These are phyloP conservation scores for Coemansia sp. DNA, from an alignment of 192 early-diverging fungal species.

Conservation along the genomic window DNA sequence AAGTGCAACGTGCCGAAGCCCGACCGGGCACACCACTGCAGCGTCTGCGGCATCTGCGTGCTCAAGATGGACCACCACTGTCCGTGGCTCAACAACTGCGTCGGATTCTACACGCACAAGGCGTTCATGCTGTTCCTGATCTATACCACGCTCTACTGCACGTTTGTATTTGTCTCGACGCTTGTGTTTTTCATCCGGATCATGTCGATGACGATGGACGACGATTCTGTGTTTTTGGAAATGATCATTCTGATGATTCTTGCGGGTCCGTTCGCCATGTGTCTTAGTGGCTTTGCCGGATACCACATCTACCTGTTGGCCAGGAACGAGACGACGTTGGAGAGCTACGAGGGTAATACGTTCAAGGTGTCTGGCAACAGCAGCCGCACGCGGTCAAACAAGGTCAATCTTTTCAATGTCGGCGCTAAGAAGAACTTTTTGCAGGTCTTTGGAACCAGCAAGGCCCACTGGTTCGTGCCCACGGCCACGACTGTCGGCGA, in stretches of 20 bases:
- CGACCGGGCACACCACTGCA: slow-evolving; percentile 78
- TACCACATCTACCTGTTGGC: slow-evolving; percentile 45
- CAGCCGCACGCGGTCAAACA: background rate
- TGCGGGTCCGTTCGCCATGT: slow-evolving; percentile 23
- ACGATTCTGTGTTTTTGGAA: slow-evolving; percentile 11
- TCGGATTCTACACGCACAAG: slow-evolving; percentile 73
- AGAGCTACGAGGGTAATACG: slow-evolving; percentile 41
- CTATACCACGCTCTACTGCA: slow-evolving; percentile 34
- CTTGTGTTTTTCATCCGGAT: slow-evolving; percentile 19
- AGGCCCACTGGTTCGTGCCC: slow-evolving; percentile 59
- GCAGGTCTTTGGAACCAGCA: slow-evolving; percentile 57
- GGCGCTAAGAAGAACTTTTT: slow-evolving; percentile 51
- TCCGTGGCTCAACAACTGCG: slow-evolving; percentile 80
- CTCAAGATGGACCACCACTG: slow-evolving; percentile 78
- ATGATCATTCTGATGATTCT: slow-evolving; percentile 31
- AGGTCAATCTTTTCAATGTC: slow-evolving; percentile 51
- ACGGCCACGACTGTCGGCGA: slow-evolving; percentile 53
- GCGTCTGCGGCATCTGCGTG: slow-evolving; percentile 71
- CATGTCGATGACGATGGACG: slow-evolving; percentile 1
- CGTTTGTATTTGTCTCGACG: slow-evolving; percentile 8
- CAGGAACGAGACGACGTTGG: slow-evolving; percentile 47
- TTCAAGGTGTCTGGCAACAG: slow-evolving; percentile 7
- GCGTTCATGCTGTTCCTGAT: slow-evolving; percentile 66
- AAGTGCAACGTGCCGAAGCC: slow-evolving; percentile 67
- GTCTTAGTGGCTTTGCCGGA: slow-evolving; percentile 28